A percentile compares a stretch with the other conserved stretches of the same genome.
These are phyloP conservation scores for Magnolia changhungtana DNA, from an alignment of 164 flowering plant genomes.

Conservation along the genomic window DNA sequence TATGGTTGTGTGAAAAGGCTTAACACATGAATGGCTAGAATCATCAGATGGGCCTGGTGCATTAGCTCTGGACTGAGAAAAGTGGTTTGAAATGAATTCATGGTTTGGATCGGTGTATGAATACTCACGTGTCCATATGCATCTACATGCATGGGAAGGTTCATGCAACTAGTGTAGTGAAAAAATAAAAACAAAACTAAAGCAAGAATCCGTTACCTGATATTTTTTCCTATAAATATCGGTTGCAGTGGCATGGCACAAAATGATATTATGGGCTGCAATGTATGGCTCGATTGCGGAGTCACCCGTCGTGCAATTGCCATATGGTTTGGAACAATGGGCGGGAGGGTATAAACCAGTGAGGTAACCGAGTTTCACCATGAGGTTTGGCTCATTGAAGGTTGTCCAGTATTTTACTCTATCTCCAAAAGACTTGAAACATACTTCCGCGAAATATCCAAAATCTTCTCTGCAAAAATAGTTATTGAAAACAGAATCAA, in stretches of 20 bases:
- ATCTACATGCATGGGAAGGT: too few relatives aligned
- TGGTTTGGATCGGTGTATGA: too few relatives aligned
- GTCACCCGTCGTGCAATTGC: conserved; percentile 2
- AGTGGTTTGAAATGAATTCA: too few relatives aligned
- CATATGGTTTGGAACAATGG: conserved; percentile 6
- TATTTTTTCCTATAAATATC: conserved; percentile 12
- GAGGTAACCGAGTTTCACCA: not conserved
- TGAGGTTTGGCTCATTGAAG: conserved; percentile 4
- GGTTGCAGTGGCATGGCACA: conserved; percentile 6
- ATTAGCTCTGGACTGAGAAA: too few relatives aligned
- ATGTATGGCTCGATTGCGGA: conserved; percentile 8
- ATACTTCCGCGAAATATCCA: conserved; percentile 6
- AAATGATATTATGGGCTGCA: conserved; percentile 9
- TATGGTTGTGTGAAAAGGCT: too few relatives aligned
- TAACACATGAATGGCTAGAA: too few relatives aligned
- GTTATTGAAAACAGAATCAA: conserved; percentile 5
- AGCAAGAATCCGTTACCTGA: not conserved
- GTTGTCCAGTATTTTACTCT: conserved; percentile 12
- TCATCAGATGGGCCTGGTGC: too few relatives aligned
- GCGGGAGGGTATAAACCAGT: conserved; percentile 1
- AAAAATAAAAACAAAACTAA: too few relatives aligned
- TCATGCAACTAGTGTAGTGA: too few relatives aligned
- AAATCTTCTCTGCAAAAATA: conserved; percentile 4
- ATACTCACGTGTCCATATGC: too few relatives aligned
- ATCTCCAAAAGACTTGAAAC: conserved; percentile 11